Conservation (phyloP, 352 stramenopile genomes). For the Phytophthora palmivora region DNA sequence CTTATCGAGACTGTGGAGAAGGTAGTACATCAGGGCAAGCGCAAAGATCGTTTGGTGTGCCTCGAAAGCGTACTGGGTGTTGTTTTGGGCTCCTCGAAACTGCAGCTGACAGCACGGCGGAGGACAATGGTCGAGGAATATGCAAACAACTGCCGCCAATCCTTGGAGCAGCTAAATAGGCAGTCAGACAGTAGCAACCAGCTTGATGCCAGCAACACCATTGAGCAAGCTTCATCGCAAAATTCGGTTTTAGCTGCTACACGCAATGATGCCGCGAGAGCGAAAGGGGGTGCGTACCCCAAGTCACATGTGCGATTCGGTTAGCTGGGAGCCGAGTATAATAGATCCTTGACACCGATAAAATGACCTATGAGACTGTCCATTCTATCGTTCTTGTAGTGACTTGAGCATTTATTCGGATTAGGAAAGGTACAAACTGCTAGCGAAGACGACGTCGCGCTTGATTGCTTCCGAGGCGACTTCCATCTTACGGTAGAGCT, state of each 20-base stretch:
- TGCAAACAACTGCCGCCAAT: conserved; percentile 54
- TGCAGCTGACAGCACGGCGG: conserved; percentile 36
- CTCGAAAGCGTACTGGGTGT: conserved; percentile 53
- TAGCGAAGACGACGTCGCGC: conserved; percentile 98
- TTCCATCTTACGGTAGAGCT: conserved; percentile 98
- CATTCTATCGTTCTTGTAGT: neutral
- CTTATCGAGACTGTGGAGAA: conserved; percentile 56
- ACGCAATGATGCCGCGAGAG: conserved; percentile 2
- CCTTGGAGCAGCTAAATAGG: conserved; percentile 36
- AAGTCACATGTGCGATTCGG: conserved; percentile 53
- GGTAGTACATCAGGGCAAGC: conserved; percentile 40
- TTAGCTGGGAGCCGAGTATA: conserved; percentile 14
- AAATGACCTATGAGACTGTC: neutral
- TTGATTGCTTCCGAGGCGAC: conserved; percentile 97
- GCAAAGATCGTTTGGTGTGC: conserved; percentile 55
- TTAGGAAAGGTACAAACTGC: conserved; percentile 94
- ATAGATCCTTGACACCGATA: conserved; percentile 2
- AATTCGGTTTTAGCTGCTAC: neutral
- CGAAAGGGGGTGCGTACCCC: conserved; percentile 3
- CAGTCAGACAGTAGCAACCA: conserved; percentile 9
- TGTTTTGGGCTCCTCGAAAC: conserved; percentile 33
- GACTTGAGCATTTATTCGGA: neutral
- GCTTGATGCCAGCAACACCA: neutral
- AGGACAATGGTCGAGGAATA: conserved; percentile 52
- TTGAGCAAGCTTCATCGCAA: neutral